Evolutionary conservation across 2,329 filamentous ascomycete species (phyloP).

Genomic region (Fusarium luffae): DNA sequence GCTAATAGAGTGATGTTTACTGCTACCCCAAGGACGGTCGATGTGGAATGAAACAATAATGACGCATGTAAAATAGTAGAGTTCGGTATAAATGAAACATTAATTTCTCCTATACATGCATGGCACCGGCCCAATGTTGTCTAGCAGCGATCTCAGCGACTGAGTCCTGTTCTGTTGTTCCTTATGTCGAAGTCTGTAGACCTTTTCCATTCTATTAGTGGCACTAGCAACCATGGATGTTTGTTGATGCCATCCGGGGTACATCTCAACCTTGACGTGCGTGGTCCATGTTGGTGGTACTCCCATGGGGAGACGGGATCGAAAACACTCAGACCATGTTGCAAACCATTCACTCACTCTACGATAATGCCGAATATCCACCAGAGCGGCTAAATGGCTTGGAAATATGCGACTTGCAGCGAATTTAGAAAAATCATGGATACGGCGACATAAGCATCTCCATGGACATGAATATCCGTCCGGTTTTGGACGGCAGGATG

Average conservation of each 20-base stretch:
- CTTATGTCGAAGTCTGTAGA: not conserved
- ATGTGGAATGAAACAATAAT: conserved; percentile 37
- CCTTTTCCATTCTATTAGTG: not conserved
- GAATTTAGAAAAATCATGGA: not conserved
- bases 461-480: conserved; percentile 21
- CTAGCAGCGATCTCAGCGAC: not conserved
- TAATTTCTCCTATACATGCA: not conserved
- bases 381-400: not conserved
- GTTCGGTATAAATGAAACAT: conserved; percentile 7
- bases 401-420: not conserved
- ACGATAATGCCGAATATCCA: not conserved
- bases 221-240: conserved; percentile 17
- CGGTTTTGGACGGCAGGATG: conserved; percentile 1
- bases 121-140: not conserved
- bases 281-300: conserved; percentile 14
- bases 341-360: not conserved
- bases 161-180: not conserved
- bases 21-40: conserved; percentile 16
- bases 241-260: conserved; percentile 13
- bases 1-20: not conserved
- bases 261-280: conserved; percentile 6
- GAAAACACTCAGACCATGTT: not conserved
- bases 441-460: not conserved
- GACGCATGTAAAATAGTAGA: conserved; percentile 22
- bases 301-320: not conserved